A percentile compares a stretch with the other conserved stretches of the same genome.
Evolutionary conservation across 148 eudicot genomes (phyloP).

Genomic region (Bassia scoparia): DNA sequence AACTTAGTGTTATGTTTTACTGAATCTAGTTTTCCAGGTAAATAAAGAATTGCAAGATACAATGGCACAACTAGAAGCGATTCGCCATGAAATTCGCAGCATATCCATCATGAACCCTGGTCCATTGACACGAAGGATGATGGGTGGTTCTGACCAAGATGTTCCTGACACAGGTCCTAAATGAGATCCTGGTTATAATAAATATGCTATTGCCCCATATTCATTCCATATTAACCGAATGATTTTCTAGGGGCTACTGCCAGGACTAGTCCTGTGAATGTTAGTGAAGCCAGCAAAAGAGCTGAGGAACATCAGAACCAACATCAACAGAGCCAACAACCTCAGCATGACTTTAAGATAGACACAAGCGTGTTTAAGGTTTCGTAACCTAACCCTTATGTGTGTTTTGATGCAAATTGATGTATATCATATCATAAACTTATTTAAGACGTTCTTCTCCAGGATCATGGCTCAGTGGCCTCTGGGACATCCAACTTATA

Average conservation of each 20-base stretch:
- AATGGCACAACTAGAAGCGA: slow-evolving; percentile 85
- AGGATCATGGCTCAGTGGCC: slow-evolving; percentile 33
- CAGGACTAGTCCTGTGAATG: slow-evolving; percentile 21
- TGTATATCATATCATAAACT: slow-evolving; percentile 9
- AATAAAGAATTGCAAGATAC: slow-evolving; percentile 94
- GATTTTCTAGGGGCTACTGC: slow-evolving; percentile 23
- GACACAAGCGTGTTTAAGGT: slow-evolving; percentile 34
- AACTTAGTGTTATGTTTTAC: slow-evolving; percentile 6
- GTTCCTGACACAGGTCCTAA: slow-evolving; percentile 36
- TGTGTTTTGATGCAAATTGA: neutral
- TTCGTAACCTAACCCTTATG: slow-evolving; percentile 7
- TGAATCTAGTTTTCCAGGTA: slow-evolving; percentile 40
- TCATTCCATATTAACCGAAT: neutral
- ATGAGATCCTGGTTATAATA: neutral
- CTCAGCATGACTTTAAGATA: slow-evolving; percentile 19
- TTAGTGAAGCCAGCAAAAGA: slow-evolving; percentile 21
- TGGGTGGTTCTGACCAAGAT: slow-evolving; percentile 47
- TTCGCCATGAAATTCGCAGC: slow-evolving; percentile 77
- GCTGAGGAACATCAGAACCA: slow-evolving; percentile 12
- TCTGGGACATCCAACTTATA: slow-evolving; percentile 48
- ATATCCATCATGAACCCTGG: slow-evolving; percentile 84
- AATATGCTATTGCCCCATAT: neutral
- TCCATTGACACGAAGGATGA: slow-evolving; percentile 64
- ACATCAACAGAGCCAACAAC: slow-evolving; percentile 17
- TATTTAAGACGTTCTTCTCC: slow-evolving; percentile 12